phyloP scores from a whole-genome alignment of 148 eudicot genomes.

The Oxyria digyna region DNA sequence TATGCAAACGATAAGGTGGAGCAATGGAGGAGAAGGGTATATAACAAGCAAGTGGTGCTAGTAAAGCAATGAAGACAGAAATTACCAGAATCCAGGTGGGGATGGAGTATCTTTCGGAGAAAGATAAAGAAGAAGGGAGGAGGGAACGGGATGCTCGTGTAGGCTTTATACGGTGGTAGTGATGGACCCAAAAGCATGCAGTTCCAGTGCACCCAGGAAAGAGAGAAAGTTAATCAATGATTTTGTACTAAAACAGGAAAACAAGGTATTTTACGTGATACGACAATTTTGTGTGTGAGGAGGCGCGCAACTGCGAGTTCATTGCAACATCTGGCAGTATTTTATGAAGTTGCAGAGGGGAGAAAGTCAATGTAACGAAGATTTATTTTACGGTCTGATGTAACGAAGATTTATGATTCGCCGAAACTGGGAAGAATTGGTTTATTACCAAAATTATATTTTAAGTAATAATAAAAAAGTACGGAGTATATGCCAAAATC shows the following conservation, averaged over 20 bases:
- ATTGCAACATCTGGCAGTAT: background rate
- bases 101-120: constrained; percentile 5
- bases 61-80: constrained; percentile 2
- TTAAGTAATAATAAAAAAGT: background rate
- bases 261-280: background rate
- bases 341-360: background rate
- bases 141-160: constrained; percentile 10
- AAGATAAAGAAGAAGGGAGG: constrained; percentile 6
- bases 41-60: constrained; percentile 5
- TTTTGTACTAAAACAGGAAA: background rate
- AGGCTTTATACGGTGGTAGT: constrained; percentile 32
- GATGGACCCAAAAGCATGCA: constrained; percentile 28
- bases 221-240: background rate
- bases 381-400: too few relatives aligned
- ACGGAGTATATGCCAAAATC: background rate
- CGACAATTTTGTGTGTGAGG: background rate
- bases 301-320: background rate
- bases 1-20: background rate
- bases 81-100: constrained; percentile 22
- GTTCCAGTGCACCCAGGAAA: constrained; percentile 5
- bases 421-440: background rate
- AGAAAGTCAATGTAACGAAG: background rate
- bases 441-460: background rate
- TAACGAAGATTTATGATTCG: background rate
- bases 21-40: constrained; percentile 9